Evolutionary conservation across 2,329 filamentous ascomycete genomes (phyloP).

Genomic region (Neonectria sp.): DNA sequence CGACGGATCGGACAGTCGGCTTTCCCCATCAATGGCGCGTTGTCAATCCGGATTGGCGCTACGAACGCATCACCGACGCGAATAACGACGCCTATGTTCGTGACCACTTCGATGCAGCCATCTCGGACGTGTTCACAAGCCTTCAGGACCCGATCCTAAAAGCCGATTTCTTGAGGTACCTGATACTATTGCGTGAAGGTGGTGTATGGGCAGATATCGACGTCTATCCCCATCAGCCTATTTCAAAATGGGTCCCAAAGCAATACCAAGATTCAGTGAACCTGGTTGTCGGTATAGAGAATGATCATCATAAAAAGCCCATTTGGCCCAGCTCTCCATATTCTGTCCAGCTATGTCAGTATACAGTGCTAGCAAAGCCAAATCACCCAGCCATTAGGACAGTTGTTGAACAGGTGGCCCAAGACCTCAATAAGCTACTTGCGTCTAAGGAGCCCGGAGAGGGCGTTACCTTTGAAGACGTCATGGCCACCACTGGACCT

Average conservation of each 20-base stretch:
- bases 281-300: slow-evolving; percentile 80
- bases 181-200: slow-evolving; percentile 76
- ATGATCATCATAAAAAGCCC: slow-evolving; percentile 62
- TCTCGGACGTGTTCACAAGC: slow-evolving; percentile 64
- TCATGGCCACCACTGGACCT: slow-evolving; percentile 51
- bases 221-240: slow-evolving; percentile 75
- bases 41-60: slow-evolving; percentile 46
- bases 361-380: slow-evolving; percentile 80
- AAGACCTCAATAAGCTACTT: slow-evolving; percentile 42
- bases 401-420: slow-evolving; percentile 76
- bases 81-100: slow-evolving; percentile 64
- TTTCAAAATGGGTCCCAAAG: slow-evolving; percentile 75
- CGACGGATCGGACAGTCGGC: slow-evolving; percentile 47
- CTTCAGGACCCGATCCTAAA: slow-evolving; percentile 67
- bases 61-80: slow-evolving; percentile 49
- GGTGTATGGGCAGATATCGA: slow-evolving; percentile 82
- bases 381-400: slow-evolving; percentile 78
- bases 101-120: slow-evolving; percentile 73
- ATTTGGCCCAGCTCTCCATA: slow-evolving; percentile 72
- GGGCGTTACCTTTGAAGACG: slow-evolving; percentile 46
- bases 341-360: slow-evolving; percentile 82
- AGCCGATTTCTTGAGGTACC: slow-evolving; percentile 73
- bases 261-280: slow-evolving; percentile 68
- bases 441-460: slow-evolving; percentile 32
- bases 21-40: slow-evolving; percentile 45